Evolutionary conservation across 1,284 basidiomycete genomes (phyloP).

Genomic region (Trametes hirsuta): DNA sequence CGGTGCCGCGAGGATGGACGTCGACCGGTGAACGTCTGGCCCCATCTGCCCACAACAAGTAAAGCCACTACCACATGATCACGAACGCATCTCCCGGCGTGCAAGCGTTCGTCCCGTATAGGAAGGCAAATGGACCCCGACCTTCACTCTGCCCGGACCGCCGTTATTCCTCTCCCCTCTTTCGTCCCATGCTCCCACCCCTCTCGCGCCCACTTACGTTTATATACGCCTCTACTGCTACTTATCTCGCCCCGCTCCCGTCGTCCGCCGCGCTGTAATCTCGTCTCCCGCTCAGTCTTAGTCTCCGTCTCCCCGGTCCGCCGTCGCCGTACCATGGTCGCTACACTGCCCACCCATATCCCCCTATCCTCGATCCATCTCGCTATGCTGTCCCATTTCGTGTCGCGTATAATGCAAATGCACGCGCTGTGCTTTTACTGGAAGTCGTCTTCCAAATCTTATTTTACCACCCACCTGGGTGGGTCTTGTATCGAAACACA

Average conservation of each 20-base stretch:
- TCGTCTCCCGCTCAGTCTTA: background rate
- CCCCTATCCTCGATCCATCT: background rate
- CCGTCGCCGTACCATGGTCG: background rate
- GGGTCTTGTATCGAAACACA: too few species aligned
- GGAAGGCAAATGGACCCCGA: background rate
- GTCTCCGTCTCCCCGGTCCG: background rate
- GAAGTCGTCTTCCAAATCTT: background rate
- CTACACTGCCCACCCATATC: background rate
- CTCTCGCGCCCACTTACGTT: background rate
- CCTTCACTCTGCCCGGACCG: background rate
- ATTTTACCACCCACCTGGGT: too few species aligned
- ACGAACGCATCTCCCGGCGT: too few species aligned
- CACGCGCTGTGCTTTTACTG: slow-evolving; percentile 5
- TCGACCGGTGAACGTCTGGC: slow-evolving; percentile 32
- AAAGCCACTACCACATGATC: too few species aligned
- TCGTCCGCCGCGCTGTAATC: background rate
- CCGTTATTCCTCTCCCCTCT: background rate
- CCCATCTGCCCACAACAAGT: too few species aligned
- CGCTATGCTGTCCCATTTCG: background rate
- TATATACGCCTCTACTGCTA: background rate
- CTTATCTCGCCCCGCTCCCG: background rate
- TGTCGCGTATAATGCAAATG: slow-evolving; percentile 4
- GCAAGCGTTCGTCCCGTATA: too few species aligned
- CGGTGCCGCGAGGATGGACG: slow-evolving; percentile 41
- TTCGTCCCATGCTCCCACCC: background rate